phyloP scores from a whole-genome alignment of 2,329 filamentous ascomycete genomes.

The Colletotrichum paranaense region DNA sequence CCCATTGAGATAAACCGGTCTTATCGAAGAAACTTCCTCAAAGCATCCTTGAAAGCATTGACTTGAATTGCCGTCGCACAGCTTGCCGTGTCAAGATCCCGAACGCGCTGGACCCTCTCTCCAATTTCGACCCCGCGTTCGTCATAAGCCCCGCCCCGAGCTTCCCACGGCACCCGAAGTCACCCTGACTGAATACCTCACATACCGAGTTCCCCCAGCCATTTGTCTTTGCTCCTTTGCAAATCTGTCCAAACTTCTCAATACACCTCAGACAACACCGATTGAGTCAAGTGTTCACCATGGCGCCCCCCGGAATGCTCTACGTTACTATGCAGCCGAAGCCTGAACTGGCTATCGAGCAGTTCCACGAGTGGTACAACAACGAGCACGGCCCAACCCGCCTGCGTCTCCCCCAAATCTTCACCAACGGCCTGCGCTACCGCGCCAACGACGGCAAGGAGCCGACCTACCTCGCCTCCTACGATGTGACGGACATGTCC shows the following conservation, averaged over 20 bases:
- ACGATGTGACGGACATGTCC: slow-evolving; percentile 82
- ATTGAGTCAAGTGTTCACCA: slow-evolving; percentile 34
- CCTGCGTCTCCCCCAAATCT: slow-evolving; percentile 79
- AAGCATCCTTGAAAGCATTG: neutral
- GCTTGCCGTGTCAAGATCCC: slow-evolving; percentile 29
- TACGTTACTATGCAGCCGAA: slow-evolving; percentile 89
- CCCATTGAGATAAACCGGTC: neutral
- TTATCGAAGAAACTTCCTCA: neutral
- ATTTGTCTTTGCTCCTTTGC: neutral
- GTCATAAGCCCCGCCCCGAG: slow-evolving; percentile 21
- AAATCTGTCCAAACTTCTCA: neutral
- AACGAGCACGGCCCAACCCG: slow-evolving; percentile 90
- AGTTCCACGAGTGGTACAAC: slow-evolving; percentile 95
- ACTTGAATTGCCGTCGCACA: neutral
- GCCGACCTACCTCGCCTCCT: slow-evolving; percentile 82
- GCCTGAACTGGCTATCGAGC: slow-evolving; percentile 69
- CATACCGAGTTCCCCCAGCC: neutral
- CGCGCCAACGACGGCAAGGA: slow-evolving; percentile 70
- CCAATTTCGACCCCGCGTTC: slow-evolving; percentile 28
- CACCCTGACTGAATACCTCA: neutral
- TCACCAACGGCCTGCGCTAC: slow-evolving; percentile 83
- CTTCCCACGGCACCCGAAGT: slow-evolving; percentile 6
- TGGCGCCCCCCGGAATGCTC: slow-evolving; percentile 73
- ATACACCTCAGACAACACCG: neutral
- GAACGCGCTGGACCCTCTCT: slow-evolving; percentile 5